Conservation (phyloP, 495 filamentous ascomycete genomes). For the Paragyromitra xinjiangensis region DNA sequence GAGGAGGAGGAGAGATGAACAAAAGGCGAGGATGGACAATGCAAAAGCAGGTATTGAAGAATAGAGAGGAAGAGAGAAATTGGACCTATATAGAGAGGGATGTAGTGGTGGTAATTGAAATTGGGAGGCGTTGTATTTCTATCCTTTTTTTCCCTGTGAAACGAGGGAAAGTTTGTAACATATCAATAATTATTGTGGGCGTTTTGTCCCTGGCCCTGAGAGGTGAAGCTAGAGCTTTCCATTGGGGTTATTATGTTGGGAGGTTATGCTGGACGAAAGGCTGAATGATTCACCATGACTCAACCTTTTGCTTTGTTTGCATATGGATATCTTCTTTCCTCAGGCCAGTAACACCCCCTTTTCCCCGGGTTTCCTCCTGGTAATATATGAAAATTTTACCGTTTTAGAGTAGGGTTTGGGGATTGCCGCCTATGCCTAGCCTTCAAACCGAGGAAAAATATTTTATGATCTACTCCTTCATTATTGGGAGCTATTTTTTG, state of each 20-base stretch:
- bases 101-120: slow-evolving; percentile 37
- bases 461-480: no score
- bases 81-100: slow-evolving; percentile 16
- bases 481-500: no score
- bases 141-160: neutral
- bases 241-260: neutral
- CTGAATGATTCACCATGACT: slow-evolving; percentile 8
- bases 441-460: no score
- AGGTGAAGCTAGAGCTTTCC: neutral
- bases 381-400: no score
- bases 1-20: slow-evolving; percentile 59
- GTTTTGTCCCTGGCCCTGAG: slow-evolving; percentile 3
- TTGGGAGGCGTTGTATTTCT: slow-evolving; percentile 44
- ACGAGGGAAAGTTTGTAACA: slow-evolving; percentile 22
- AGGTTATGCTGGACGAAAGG: neutral
- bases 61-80: slow-evolving; percentile 1
- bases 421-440: no score
- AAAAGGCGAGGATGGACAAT: slow-evolving; percentile 58
- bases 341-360: no score
- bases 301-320: neutral
- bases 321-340: neutral
- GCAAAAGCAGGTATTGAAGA: slow-evolving; percentile 39
- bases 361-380: no score
- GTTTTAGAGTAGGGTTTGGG: no score
- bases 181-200: slow-evolving; percentile 36